Conservation (phyloP, 768 basidiomycete genomes). For the Amanita pseudoporphyria region DNA sequence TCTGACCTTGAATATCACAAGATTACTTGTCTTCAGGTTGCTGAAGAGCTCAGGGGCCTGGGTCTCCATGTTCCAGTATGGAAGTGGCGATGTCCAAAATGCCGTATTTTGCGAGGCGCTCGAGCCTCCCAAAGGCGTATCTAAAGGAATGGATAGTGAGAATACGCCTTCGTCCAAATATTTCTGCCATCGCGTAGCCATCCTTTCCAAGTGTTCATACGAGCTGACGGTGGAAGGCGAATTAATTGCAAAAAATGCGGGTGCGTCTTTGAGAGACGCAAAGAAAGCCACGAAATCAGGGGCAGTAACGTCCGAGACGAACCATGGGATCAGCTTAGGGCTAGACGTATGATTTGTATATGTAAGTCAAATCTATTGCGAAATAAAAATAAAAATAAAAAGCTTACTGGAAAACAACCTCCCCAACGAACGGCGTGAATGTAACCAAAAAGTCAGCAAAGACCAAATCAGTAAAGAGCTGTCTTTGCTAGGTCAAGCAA, state of each 20-base stretch:
- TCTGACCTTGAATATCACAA: slow-evolving; percentile 80
- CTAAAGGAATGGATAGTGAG: slow-evolving; percentile 54
- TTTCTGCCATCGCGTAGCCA: slow-evolving; percentile 63
- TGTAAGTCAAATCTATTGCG: not conserved
- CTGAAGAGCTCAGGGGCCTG: slow-evolving; percentile 42
- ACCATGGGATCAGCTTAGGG: slow-evolving; percentile 95
- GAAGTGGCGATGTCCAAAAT: slow-evolving; percentile 70
- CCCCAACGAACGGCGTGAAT: slow-evolving; percentile 71
- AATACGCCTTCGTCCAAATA: slow-evolving; percentile 71
- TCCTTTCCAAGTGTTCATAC: slow-evolving; percentile 36
- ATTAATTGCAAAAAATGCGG: slow-evolving; percentile 47
- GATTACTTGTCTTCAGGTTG: slow-evolving; percentile 40
- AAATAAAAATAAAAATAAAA: not conserved
- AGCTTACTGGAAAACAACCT: slow-evolving; percentile 85
- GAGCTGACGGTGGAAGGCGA: slow-evolving; percentile 11
- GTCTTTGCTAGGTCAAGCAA: not conserved
- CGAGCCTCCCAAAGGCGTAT: slow-evolving; percentile 43
- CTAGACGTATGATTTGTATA: slow-evolving; percentile 30
- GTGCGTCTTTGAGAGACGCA: slow-evolving; percentile 39
- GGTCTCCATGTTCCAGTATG: slow-evolving; percentile 66
- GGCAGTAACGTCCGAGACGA: slow-evolving; percentile 91
- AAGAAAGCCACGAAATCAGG: slow-evolving; percentile 66
- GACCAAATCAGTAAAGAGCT: slow-evolving; percentile 91
- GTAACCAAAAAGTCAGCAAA: slow-evolving; percentile 92
- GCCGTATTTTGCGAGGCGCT: slow-evolving; percentile 22